Evolutionary conservation across 129 eudicot genomes (phyloP).

Genomic region (Tanacetum coccineum): DNA sequence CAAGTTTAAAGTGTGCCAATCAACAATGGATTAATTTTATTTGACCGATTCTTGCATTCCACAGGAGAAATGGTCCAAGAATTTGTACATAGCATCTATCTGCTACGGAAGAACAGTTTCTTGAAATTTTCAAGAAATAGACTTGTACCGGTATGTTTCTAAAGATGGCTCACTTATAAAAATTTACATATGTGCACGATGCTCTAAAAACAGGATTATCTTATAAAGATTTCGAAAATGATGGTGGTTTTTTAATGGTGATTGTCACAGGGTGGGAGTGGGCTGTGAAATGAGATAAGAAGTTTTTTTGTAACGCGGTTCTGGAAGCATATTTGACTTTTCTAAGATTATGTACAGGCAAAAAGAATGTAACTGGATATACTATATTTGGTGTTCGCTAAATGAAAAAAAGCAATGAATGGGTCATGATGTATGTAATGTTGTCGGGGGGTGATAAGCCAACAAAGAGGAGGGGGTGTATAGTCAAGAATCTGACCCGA

Average conservation of each 20-base stretch:
- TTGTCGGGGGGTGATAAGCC: background rate
- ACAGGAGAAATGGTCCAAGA: constrained; percentile 54
- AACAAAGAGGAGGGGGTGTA: constrained; percentile 18
- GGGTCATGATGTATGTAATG: background rate
- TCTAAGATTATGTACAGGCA: background rate
- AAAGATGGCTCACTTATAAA: background rate
- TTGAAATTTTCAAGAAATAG: background rate
- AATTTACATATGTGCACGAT: background rate
- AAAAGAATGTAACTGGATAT: background rate
- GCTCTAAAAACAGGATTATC: too few species aligned
- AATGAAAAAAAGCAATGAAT: background rate
- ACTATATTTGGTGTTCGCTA: background rate
- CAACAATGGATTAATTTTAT: background rate
- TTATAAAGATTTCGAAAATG: too few species aligned
- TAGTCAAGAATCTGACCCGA: constrained; percentile 28
- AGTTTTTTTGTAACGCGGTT: background rate
- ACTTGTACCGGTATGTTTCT: background rate
- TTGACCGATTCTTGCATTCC: constrained; percentile 1
- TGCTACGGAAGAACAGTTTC: constrained; percentile 9
- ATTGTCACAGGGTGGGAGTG: too few species aligned
- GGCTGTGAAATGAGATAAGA: background rate
- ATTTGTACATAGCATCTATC: constrained; percentile 17
- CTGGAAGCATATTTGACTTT: background rate
- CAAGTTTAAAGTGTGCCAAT: background rate
- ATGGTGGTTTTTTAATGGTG: too few species aligned